Evolutionary conservation across 2,329 filamentous ascomycete genomes (phyloP), one percentile per base, ranked within the genome.

Genomic region (Calonectria montana): DNA sequence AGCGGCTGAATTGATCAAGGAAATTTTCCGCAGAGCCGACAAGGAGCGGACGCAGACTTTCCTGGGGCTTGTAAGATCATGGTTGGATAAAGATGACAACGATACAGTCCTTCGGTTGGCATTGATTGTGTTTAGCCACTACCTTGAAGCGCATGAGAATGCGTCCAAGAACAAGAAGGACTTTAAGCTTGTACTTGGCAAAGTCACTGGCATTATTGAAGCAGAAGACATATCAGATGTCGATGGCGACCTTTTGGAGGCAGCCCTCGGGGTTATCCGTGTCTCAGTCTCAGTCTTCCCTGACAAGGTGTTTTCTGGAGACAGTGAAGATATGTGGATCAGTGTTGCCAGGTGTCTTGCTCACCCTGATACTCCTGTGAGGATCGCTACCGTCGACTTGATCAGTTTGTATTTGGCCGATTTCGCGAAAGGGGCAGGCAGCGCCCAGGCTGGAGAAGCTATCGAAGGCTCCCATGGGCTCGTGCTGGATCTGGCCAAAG

Each of bases 71-170:
- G 86, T 98, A 68, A 90, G 91, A 70, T 88, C 89, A 2, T 98
- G 96, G 95, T 81, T 97, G 21, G 91, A 91, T 68, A 92, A 96
- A 77, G 90, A 91, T 9, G 91, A 93, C 12, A 96, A 97, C 74
- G 80, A 89, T 18, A 87, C 92, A 0, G 89, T 98, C 29, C 87
- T 92, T 62, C 91, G 91, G 71, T 90, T 96, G 25, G 94, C 93
- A 1, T 87, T 98, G 65, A 94, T 97, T 80, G 91, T 93, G 35
- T 98, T 96, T 85, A 90, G 91, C 1, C 91, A 97, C 63, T 97
- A 96, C 82, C 94, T 98, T 70, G 94, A 97, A 71, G 90, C 89
- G 0, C 88, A 89, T 39, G 90, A 91, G 43, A 86, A 89, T 4
- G 86, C 86, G 2, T 80, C 87, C 10, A 91, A 90, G 71, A 91